Evolutionary conservation across 1,139 yeast genomes (phyloP).

Genomic region (Geotrichum aggregatum): DNA sequence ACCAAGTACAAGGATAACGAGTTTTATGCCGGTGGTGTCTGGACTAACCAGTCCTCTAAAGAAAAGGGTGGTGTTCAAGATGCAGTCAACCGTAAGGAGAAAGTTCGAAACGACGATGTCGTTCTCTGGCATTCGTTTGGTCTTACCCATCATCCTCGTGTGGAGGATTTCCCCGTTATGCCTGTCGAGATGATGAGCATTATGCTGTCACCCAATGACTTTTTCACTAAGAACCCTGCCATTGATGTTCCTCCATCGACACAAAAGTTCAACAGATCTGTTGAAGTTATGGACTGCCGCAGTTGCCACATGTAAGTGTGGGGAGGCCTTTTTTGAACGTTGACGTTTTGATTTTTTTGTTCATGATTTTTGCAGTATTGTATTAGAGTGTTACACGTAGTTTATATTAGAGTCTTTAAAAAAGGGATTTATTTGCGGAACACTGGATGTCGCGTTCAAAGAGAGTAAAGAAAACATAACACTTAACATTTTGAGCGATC

Average conservation of each 20-base stretch:
- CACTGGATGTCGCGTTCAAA: too few species aligned
- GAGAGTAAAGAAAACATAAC: too few species aligned
- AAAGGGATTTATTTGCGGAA: too few species aligned
- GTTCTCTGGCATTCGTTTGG: slow-evolving; percentile 88
- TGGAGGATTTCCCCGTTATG: slow-evolving; percentile 93
- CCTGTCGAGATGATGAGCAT: slow-evolving; percentile 75
- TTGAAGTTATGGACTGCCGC: slow-evolving; percentile 40
- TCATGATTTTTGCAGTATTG: slow-evolving; percentile 4
- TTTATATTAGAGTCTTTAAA: too few species aligned
- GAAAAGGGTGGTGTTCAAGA: slow-evolving; percentile 64
- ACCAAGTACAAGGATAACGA: slow-evolving; percentile 67
- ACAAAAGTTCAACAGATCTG: slow-evolving; percentile 71
- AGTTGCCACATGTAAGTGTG: slow-evolving; percentile 32
- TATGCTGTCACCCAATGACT: slow-evolving; percentile 67
- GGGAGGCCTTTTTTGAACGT: background rate
- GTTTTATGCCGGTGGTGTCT: slow-evolving; percentile 72
- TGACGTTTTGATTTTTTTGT: background rate
- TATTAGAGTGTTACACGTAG: background rate
- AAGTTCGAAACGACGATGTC: slow-evolving; percentile 72
- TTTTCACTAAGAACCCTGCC: slow-evolving; percentile 79
- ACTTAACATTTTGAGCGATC: too few species aligned
- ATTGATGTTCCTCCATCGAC: slow-evolving; percentile 74
- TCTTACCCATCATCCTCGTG: slow-evolving; percentile 81
- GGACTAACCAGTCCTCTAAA: slow-evolving; percentile 65
- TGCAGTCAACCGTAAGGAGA: slow-evolving; percentile 60